phyloP scores from a whole-genome alignment of 2,329 filamentous ascomycete genomes.

The Calonectria crousiana region DNA sequence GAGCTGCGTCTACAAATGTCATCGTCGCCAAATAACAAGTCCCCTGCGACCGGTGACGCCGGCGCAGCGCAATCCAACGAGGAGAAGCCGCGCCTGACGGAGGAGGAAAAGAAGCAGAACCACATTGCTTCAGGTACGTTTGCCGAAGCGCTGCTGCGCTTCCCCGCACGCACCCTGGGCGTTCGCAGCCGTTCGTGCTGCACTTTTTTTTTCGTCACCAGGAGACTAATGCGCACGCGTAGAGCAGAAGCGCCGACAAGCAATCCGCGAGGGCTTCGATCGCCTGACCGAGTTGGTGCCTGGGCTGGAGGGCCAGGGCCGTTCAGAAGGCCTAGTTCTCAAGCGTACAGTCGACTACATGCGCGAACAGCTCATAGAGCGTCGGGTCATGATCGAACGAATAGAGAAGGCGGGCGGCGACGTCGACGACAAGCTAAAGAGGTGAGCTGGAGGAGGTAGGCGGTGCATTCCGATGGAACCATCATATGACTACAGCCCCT shows the following conservation, averaged over 20 bases:
- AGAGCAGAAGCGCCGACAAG: conserved; percentile 64
- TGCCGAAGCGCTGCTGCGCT: background rate
- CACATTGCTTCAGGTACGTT: conserved; percentile 66
- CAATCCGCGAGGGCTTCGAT: conserved; percentile 88
- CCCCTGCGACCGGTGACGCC: conserved; percentile 40
- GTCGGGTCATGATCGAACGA: conserved; percentile 67
- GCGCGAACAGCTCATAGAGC: conserved; percentile 68
- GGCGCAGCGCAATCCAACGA: conserved; percentile 46
- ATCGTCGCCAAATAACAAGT: conserved; percentile 48
- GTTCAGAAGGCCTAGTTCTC: conserved; percentile 88
- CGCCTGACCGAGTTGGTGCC: conserved; percentile 84
- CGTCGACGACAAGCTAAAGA: conserved; percentile 62
- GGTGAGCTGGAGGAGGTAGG: conserved; percentile 46
- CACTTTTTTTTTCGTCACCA: background rate
- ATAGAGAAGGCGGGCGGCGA: conserved; percentile 70
- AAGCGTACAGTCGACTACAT: conserved; percentile 77
- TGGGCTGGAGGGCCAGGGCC: conserved; percentile 83
- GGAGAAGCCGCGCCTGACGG: conserved; percentile 64
- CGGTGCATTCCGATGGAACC: background rate
- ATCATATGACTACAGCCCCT: conserved; percentile 15
- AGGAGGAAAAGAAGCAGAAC: conserved; percentile 68
- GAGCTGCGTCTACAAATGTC: conserved; percentile 25
- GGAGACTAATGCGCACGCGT: conserved; percentile 27
- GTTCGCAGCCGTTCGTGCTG: background rate
- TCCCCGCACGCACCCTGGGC: background rate